A percentile compares a stretch with the other conserved stretches of the same genome.
phyloP scores from a whole-genome alignment of 2,329 filamentous ascomycete genomes.

The Aspergillus ochraceus region DNA sequence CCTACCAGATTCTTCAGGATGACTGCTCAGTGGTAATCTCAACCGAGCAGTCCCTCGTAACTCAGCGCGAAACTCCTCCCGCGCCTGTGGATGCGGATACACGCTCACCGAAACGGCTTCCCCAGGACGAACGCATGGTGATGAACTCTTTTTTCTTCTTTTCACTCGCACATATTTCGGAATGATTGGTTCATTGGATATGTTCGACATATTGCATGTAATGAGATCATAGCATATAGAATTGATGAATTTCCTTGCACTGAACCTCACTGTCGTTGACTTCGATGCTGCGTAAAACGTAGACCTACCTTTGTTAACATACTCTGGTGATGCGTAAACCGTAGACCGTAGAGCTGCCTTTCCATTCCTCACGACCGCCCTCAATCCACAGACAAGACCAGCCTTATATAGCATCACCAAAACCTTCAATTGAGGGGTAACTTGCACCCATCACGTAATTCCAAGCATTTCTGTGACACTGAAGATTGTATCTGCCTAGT shows the following conservation, averaged over 20 bases:
- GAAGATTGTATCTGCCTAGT: neutral
- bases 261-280: neutral
- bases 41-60: no score
- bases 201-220: constrained; percentile 8
- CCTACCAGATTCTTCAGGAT: neutral
- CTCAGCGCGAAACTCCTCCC: neutral
- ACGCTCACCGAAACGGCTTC: neutral
- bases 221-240: constrained; percentile 11
- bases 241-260: constrained; percentile 3
- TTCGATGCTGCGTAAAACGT: no score
- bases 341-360: neutral
- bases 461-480: neutral
- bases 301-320: no score
- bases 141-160: neutral
- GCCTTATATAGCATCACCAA: neutral
- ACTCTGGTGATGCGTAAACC: neutral
- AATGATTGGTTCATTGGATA: neutral
- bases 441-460: neutral
- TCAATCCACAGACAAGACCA: no score
- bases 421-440: no score
- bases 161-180: constrained; percentile 6
- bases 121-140: neutral
- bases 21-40: neutral
- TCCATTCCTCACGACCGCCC: no score
- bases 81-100: neutral